Percentiles rank a stretch among this genome's conserved stretches.
These are phyloP conservation scores for Pulveroboletus sp. DNA, from an alignment of 768 basidiomycete species.

Conservation along the genomic window DNA sequence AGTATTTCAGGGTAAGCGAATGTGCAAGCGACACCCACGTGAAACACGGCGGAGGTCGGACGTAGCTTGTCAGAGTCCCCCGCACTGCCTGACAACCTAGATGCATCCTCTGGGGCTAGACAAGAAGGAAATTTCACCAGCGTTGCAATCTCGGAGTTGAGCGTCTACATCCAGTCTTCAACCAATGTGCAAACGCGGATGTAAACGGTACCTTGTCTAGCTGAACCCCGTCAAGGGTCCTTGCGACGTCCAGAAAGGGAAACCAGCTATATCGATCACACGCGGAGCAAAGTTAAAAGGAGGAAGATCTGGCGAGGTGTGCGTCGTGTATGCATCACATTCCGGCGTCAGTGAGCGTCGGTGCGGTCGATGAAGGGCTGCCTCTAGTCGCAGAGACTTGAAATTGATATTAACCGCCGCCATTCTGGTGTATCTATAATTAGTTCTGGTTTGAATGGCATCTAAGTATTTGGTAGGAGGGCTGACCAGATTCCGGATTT, in stretches of 20 bases:
- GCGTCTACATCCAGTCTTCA: background rate
- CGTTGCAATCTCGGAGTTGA: background rate
- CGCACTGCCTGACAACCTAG: background rate
- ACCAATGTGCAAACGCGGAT: slow-evolving; percentile 2
- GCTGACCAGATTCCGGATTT: background rate
- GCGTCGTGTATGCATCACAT: background rate
- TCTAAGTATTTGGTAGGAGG: no score
- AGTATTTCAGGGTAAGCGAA: background rate
- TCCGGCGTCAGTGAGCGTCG: background rate
- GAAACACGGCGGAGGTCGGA: background rate
- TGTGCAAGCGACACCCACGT: no score
- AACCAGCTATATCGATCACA: background rate
- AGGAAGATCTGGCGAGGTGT: background rate
- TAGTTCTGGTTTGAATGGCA: no score
- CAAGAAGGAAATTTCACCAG: background rate
- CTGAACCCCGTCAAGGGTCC: background rate
- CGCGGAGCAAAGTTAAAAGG: background rate
- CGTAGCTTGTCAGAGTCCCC: background rate
- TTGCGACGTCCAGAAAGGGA: background rate
- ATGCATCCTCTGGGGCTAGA: background rate
- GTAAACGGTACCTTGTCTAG: background rate
- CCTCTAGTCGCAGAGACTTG: background rate
- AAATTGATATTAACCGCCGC: background rate
- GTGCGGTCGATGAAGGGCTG: background rate
- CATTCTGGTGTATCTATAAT: background rate